These are phyloP conservation scores for Maudiozyma humilis DNA, from an alignment of 1,139 yeast genomes.

Conservation along the genomic window DNA sequence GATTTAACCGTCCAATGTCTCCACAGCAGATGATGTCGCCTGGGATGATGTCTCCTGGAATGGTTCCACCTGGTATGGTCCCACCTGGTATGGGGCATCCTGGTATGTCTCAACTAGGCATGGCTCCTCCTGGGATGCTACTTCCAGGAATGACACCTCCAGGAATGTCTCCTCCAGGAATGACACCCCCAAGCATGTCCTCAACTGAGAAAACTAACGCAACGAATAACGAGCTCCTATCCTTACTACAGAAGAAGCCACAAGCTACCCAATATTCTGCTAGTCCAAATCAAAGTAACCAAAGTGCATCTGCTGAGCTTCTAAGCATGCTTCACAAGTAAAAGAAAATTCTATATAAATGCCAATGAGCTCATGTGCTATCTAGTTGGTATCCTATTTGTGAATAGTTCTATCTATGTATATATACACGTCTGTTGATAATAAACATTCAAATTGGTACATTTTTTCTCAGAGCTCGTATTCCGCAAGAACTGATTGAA, in stretches of 20 bases:
- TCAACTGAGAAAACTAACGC: background rate
- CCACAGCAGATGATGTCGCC: too few species aligned
- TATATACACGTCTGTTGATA: background rate
- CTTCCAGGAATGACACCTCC: too few species aligned
- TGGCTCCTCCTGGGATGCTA: too few species aligned
- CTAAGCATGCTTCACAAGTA: constrained; percentile 5
- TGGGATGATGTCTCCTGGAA: too few species aligned
- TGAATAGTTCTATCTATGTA: background rate
- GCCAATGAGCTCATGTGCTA: too few species aligned
- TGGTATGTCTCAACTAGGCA: too few species aligned
- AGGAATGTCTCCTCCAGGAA: background rate
- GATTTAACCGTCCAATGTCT: too few species aligned
- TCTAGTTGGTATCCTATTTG: too few species aligned
- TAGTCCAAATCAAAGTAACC: background rate
- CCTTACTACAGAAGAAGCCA: constrained; percentile 8
- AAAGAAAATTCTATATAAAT: background rate
- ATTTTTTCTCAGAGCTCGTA: constrained; percentile 38
- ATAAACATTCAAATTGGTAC: constrained; percentile 23
- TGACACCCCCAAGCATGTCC: background rate
- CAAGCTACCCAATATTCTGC: background rate
- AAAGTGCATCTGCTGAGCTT: constrained; percentile 1
- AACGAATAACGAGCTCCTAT: constrained; percentile 8
- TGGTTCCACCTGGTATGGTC: too few species aligned
- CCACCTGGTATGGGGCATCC: too few species aligned
- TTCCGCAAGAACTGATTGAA: constrained; percentile 41